Base-by-base conservation (phyloP, 1,284 basidiomycete genomes). In the Testicularia cyperi region DNA sequence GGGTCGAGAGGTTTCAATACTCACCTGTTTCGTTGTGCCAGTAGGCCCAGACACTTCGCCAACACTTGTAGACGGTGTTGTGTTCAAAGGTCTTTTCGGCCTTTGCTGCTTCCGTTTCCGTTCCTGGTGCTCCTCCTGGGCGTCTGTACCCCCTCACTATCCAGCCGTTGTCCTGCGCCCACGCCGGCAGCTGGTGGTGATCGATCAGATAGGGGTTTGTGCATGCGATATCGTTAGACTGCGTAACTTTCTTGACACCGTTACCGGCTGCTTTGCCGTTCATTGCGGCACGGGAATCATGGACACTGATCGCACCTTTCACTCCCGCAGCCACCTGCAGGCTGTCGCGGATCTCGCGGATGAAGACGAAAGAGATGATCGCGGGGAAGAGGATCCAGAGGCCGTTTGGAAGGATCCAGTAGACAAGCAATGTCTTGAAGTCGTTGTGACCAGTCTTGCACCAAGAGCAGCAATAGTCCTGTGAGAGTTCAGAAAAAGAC, bases 391-490 rank as follows among this genome's bases (percentile, higher is more conserved):
- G 68, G 44, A 90, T 77, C 88, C 88, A 90, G 7, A 86, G 58
- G 4, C 87, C 86, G 62, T 91, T 91, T 0, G 88, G 87, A 33
- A 89, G 72, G 55, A 88, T 80, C 83, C 84, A 92, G 49, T 84
- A 82, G 31, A 85, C 65, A 33, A 88, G 56, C 24, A 86, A 75
- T 24, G 81, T 81, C 47, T 73, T 64, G 20, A 78, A 53, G 25
- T 79, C 71, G 72, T 92, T 92, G 74, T 92, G 90, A 4, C 88
- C 88, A 13, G 85, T 80, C 20, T 83, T 81, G 72, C 88, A 90
- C 74, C 77, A 78, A 9, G 72, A 77, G 44, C 77, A 78, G 53
- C 68, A 78, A 46, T 77, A 77, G 44, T 79, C 78, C 76, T 64
- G 20, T 5, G 23, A 15, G 24, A 23, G 16, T 14, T 6, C 9